Conservation (phyloP, 345 rosid species). For the Cardamine chenopodiifolia region DNA sequence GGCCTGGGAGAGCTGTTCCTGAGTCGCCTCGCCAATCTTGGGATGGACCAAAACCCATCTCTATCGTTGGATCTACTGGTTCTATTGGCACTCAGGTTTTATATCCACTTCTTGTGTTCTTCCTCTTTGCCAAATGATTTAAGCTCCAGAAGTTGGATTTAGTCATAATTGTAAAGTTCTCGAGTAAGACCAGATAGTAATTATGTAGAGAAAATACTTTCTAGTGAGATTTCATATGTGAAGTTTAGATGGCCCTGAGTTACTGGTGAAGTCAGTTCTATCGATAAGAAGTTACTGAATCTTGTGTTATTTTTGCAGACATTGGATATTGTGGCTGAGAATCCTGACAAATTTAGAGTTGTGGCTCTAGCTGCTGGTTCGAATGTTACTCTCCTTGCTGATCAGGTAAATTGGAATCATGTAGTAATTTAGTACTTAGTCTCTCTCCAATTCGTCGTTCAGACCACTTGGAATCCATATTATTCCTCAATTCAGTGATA, state of each 20-base stretch:
- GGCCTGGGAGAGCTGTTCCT: slow-evolving; percentile 90
- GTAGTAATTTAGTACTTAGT: not conserved
- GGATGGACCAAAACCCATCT: slow-evolving; percentile 94
- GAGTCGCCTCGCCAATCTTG: slow-evolving; percentile 67
- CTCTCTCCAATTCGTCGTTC: not conserved
- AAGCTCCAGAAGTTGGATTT: slow-evolving; percentile 6
- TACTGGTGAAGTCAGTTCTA: not conserved
- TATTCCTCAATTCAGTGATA: not conserved
- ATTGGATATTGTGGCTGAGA: slow-evolving; percentile 84
- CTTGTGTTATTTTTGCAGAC: slow-evolving; percentile 56
- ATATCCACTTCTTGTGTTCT: not conserved
- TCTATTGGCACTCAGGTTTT: slow-evolving; percentile 97
- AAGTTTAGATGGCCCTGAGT: not conserved
- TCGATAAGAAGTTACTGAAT: not conserved
- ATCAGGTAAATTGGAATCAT: slow-evolving; percentile 60
- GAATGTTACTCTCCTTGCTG: slow-evolving; percentile 88
- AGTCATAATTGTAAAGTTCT: not conserved
- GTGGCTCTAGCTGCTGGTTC: slow-evolving; percentile 98
- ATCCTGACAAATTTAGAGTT: slow-evolving; percentile 83
- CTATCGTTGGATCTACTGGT: slow-evolving; percentile 93
- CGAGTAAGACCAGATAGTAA: not conserved
- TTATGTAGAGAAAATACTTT: not conserved
- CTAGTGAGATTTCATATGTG: not conserved
- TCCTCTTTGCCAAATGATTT: not conserved
- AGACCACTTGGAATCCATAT: not conserved